A percentile compares a stretch with the other conserved stretches of the same genome.
Conservation (phyloP, 2,329 filamentous ascomycete species). For the Ophiostoma pallidulum region DNA sequence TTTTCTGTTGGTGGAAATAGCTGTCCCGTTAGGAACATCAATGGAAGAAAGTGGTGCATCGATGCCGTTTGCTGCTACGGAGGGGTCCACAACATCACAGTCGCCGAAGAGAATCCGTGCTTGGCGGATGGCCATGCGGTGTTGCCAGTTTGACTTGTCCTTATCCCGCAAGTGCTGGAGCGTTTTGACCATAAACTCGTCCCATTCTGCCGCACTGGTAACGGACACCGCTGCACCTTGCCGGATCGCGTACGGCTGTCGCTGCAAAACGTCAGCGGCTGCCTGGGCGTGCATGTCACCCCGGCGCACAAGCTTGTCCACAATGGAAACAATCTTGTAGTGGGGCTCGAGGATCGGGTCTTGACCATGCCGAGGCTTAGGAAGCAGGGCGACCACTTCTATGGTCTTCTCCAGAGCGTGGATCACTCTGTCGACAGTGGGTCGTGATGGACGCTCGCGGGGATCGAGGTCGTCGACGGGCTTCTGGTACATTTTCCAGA, state of each 20-base stretch:
- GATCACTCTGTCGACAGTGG: conserved; percentile 35
- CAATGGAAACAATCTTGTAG: conserved; percentile 76
- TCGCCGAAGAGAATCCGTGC: conserved; percentile 42
- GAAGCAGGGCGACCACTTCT: conserved; percentile 39
- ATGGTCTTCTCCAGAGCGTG: conserved; percentile 42
- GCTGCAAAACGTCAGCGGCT: conserved; percentile 43
- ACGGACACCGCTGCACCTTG: conserved; percentile 37
- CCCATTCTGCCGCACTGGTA: conserved; percentile 54
- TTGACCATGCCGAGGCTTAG: conserved; percentile 46
- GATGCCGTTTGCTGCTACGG: no score
- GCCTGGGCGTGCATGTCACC: conserved; percentile 38
- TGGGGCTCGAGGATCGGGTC: conserved; percentile 86
- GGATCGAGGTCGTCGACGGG: conserved; percentile 33
- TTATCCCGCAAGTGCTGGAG: conserved; percentile 50
- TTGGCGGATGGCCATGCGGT: conserved; percentile 76
- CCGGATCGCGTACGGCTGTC: conserved; percentile 44
- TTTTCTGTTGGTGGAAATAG: no score
- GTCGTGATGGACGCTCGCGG: conserved; percentile 31
- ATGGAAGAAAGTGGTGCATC: no score
- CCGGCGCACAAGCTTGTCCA: conserved; percentile 67
- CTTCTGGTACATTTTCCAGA: conserved; percentile 55
- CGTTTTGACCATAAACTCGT: conserved; percentile 43
- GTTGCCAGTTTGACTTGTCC: conserved; percentile 93
- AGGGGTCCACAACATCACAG: conserved; percentile 7
- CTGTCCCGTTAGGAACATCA: no score